These are phyloP conservation scores for Sphenostylis stenocarpa DNA, from an alignment of 306 rosid genomes.

Conservation along the genomic window DNA sequence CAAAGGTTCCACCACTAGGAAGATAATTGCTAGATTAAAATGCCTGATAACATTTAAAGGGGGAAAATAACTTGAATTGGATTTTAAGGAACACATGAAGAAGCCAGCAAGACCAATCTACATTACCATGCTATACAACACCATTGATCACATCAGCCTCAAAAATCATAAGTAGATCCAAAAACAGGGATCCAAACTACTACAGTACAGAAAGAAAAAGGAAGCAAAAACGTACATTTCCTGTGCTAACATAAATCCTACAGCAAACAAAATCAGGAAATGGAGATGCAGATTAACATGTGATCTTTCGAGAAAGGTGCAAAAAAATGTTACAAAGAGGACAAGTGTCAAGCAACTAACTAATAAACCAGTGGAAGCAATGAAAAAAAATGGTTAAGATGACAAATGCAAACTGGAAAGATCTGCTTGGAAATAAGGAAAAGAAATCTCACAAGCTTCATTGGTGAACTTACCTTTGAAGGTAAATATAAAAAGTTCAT, in stretches of 20 bases:
- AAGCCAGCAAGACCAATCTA: not conserved
- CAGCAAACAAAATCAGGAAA: not conserved
- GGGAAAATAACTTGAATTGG: not conserved
- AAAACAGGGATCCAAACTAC: not conserved
- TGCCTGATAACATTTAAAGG: not conserved
- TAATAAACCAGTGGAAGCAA: not conserved
- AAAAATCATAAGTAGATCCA: not conserved
- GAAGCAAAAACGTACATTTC: not conserved
- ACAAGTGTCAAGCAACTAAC: not conserved
- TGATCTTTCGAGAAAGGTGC: not conserved
- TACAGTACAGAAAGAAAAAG: not conserved
- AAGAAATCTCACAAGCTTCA: not conserved
- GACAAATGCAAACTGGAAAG: not conserved
- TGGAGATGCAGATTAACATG: not conserved
- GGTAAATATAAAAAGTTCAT: not conserved
- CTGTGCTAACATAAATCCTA: not conserved
- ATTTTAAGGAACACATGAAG: not conserved
- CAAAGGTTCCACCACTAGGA: not conserved
- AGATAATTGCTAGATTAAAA: slow-evolving; percentile 5
- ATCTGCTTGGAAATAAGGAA: not conserved
- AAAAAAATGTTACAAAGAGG: slow-evolving; percentile 4
- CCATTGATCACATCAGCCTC: not conserved
- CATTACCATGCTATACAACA: not conserved
- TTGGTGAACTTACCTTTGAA: not conserved
- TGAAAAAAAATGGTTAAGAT: not conserved